Evolutionary conservation across 2,329 filamentous ascomycete species (phyloP).

Genomic region (Penicillium thymicola): DNA sequence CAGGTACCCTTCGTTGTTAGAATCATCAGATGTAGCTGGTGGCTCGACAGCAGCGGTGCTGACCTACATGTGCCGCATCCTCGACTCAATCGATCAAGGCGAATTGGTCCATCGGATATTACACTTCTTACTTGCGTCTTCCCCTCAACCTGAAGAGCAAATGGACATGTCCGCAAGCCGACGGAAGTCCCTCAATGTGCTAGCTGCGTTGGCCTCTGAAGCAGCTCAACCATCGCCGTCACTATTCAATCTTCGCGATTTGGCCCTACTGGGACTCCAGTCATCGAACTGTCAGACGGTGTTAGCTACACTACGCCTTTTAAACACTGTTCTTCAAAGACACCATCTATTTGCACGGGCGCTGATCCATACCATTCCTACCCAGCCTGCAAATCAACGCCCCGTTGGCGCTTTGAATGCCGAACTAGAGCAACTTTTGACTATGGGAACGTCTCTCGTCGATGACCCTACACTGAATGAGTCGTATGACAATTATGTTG

Average conservation of each 20-base stretch:
- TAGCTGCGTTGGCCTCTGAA: slow-evolving; percentile 73
- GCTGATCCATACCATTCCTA: slow-evolving; percentile 59
- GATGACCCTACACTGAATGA: slow-evolving; percentile 38
- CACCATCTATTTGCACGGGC: slow-evolving; percentile 79
- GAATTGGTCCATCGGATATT: slow-evolving; percentile 93
- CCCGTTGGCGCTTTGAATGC: slow-evolving; percentile 41
- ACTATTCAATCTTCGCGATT: slow-evolving; percentile 88
- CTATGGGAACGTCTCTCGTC: slow-evolving; percentile 37
- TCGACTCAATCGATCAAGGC: slow-evolving; percentile 87
- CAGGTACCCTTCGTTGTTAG: slow-evolving; percentile 89
- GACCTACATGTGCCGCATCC: slow-evolving; percentile 84
- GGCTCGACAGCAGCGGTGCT: slow-evolving; percentile 94
- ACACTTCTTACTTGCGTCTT: slow-evolving; percentile 83
- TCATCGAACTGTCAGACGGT: slow-evolving; percentile 87
- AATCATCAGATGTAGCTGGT: slow-evolving; percentile 95
- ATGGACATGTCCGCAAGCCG: slow-evolving; percentile 61
- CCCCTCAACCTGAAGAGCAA: slow-evolving; percentile 56
- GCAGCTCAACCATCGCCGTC: slow-evolving; percentile 75
- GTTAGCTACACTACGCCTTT: slow-evolving; percentile 79
- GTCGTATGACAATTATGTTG: slow-evolving; percentile 45
- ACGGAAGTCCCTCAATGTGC: slow-evolving; percentile 82
- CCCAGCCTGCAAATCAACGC: slow-evolving; percentile 29
- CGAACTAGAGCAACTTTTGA: slow-evolving; percentile 39
- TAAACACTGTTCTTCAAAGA: slow-evolving; percentile 79
- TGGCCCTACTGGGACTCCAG: slow-evolving; percentile 78